Evolutionary conservation across 1,284 basidiomycete species (phyloP), one percentile per base, ranked within the genome.

Genomic region (Ganoderma leucocontextum): DNA sequence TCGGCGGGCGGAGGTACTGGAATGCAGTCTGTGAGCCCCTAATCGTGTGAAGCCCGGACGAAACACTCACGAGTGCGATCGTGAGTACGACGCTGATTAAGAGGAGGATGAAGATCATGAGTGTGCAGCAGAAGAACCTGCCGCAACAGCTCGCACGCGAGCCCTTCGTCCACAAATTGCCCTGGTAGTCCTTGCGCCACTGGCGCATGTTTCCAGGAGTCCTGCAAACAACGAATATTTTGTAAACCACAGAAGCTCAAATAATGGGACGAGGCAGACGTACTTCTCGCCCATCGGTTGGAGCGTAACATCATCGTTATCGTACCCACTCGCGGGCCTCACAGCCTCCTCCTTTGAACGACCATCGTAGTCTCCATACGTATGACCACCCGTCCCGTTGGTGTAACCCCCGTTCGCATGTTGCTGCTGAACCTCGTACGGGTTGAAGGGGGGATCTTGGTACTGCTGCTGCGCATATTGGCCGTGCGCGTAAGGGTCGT

Each of bases 1-100:
- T 87, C 0, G 95, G 95, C 7, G 95, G 95, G 38, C 90, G 87
- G 62, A 94, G 85, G 88, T 91, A 96, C 95, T 96, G 68, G 2
- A 12, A 25, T 25, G 38, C 13, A 2, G 58, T 4, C 8, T 39
- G 36, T 60, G 22, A 60, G 39, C 38, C 39, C 39, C 36, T n/a
- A 38, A 2, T 13, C 19, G 35, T n/a, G 4, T 38, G 19, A 38
- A 6, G 19, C 15, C 13, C 6, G 9, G 10, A 6, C 4, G 9
- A 36, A 19, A 38, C 55, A 82, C 89, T 79, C 75, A 96, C 95
- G 79, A 96, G 77, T 8, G 87, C 85, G 49, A 96, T 85, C 0
- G 92, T 82, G 25, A 96, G 83, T 6, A 94, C 73, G 60, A 95
- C 87, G 81, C 91, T 88, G 70, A 94, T 75, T 59, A 94, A 75